These are phyloP conservation scores for Biscogniauxia marginata DNA, from an alignment of 2,329 filamentous ascomycete species.

Conservation along the genomic window DNA sequence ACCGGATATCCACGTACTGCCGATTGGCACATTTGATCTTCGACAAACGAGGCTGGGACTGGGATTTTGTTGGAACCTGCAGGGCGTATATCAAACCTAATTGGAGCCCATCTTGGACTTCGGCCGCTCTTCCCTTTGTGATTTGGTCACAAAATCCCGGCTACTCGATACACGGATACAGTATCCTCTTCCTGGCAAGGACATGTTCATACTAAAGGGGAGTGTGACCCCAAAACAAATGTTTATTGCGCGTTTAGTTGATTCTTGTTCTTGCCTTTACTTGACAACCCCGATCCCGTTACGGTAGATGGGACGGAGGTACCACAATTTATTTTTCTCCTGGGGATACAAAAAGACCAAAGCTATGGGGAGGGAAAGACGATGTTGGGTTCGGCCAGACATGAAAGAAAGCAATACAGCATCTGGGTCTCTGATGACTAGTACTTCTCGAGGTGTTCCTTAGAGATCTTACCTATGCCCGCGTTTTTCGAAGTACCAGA, in stretches of 20 bases:
- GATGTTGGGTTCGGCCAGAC: slow-evolving; percentile 12
- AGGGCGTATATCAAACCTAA: slow-evolving; percentile 11
- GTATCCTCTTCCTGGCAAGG: slow-evolving; percentile 21
- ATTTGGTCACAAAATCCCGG: slow-evolving; percentile 21
- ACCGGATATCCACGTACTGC: neutral
- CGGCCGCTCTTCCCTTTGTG: slow-evolving; percentile 16
- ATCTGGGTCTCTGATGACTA: slow-evolving; percentile 19
- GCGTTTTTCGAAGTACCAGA: slow-evolving; percentile 11
- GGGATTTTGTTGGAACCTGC: neutral
- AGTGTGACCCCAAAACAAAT: slow-evolving; percentile 14
- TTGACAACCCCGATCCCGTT: slow-evolving; percentile 28
- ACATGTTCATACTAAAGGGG: slow-evolving; percentile 32
- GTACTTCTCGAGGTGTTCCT: slow-evolving; percentile 16
- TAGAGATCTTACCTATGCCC: slow-evolving; percentile 14
- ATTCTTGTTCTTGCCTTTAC: slow-evolving; percentile 29
- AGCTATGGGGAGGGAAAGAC: slow-evolving; percentile 11
- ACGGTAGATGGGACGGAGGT: slow-evolving; percentile 35
- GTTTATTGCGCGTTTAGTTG: slow-evolving; percentile 25
- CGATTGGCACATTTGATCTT: neutral
- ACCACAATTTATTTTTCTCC: slow-evolving; percentile 22
- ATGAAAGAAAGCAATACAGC: slow-evolving; percentile 13
- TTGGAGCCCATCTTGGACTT: slow-evolving; percentile 10
- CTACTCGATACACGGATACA: slow-evolving; percentile 17
- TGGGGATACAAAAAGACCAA: slow-evolving; percentile 28
- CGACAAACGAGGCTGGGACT: neutral